phyloP scores from a whole-genome alignment of 495 filamentous ascomycete species.

The Tuber melanosporum region DNA sequence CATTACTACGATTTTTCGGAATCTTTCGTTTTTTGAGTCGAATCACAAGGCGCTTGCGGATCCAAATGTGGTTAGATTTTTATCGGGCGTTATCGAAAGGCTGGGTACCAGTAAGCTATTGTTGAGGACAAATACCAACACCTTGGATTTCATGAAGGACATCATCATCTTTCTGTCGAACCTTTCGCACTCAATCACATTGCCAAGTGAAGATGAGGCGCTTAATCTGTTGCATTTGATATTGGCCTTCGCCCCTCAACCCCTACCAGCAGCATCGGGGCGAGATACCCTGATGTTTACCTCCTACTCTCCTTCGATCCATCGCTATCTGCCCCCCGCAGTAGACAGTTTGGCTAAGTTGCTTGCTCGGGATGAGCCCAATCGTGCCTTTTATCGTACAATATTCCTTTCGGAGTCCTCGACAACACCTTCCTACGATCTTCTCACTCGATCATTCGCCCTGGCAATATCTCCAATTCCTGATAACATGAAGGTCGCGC shows the following conservation, averaged over 20 bases:
- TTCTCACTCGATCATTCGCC: slow-evolving; percentile 82
- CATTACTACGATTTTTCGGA: slow-evolving; percentile 86
- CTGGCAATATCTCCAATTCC: slow-evolving; percentile 81
- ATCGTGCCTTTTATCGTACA: slow-evolving; percentile 69
- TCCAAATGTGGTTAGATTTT: slow-evolving; percentile 66
- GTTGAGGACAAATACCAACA: slow-evolving; percentile 69
- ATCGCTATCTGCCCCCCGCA: slow-evolving; percentile 82
- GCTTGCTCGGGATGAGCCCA: slow-evolving; percentile 87
- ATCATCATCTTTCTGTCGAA: slow-evolving; percentile 83
- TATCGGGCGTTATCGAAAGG: slow-evolving; percentile 73
- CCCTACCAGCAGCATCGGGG: slow-evolving; percentile 51
- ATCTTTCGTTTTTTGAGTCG: slow-evolving; percentile 75
- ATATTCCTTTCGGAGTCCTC: slow-evolving; percentile 69
- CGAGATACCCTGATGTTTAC: slow-evolving; percentile 65
- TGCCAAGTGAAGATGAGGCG: slow-evolving; percentile 84
- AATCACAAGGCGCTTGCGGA: slow-evolving; percentile 69
- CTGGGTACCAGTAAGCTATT: slow-evolving; percentile 86
- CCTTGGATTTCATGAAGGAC: slow-evolving; percentile 95
- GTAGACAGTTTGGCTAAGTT: slow-evolving; percentile 87
- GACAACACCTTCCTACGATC: slow-evolving; percentile 60
- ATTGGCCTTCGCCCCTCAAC: slow-evolving; percentile 75
- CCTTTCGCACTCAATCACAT: slow-evolving; percentile 66
- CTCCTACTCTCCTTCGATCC: slow-evolving; percentile 67
- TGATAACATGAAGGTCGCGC: slow-evolving; percentile 49
- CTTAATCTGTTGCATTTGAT: slow-evolving; percentile 81